Conservation (phyloP, 1,284 basidiomycete species). For the Chalciporus sp. region DNA sequence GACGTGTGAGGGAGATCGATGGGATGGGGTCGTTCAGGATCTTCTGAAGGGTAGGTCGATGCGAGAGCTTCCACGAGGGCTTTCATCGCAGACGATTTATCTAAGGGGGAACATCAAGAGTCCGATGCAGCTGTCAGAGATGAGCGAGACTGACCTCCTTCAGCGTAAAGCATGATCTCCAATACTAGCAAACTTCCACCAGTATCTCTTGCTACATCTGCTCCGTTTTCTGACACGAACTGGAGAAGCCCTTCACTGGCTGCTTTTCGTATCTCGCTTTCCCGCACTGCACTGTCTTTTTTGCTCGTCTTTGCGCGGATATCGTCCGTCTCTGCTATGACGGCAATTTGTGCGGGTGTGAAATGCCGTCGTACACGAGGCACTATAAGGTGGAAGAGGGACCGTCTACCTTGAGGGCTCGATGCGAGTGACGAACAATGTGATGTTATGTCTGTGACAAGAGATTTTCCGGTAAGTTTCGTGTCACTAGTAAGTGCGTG, state of each 20-base stretch:
- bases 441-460: constrained; percentile 65
- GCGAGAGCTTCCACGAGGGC: constrained; percentile 61
- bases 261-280: constrained; percentile 67
- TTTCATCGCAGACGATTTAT: constrained; percentile 66
- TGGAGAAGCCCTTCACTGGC: constrained; percentile 71
- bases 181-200: constrained; percentile 75
- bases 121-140: neutral
- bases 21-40: constrained; percentile 54
- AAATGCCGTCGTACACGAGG: constrained; percentile 82
- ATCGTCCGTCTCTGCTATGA: constrained; percentile 69
- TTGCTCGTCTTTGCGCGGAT: constrained; percentile 67
- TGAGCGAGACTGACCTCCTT: constrained; percentile 62
- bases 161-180: constrained; percentile 81
- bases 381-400: constrained; percentile 78
- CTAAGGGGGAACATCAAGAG: constrained; percentile 40
- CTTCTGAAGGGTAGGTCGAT: constrained; percentile 55
- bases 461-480: constrained; percentile 79
- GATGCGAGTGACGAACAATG: constrained; percentile 57
- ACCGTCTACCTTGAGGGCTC: constrained; percentile 70
- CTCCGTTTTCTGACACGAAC: constrained; percentile 65
- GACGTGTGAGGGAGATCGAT: constrained; percentile 82
- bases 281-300: constrained; percentile 64
- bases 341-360: constrained; percentile 73
- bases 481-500: constrained; percentile 63
- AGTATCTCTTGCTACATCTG: constrained; percentile 66